A percentile compares a stretch with the other conserved stretches of the same genome.
These are phyloP conservation scores for Cercospora sp. DNA, from an alignment of 2,329 filamentous ascomycete species.

Conservation along the genomic window DNA sequence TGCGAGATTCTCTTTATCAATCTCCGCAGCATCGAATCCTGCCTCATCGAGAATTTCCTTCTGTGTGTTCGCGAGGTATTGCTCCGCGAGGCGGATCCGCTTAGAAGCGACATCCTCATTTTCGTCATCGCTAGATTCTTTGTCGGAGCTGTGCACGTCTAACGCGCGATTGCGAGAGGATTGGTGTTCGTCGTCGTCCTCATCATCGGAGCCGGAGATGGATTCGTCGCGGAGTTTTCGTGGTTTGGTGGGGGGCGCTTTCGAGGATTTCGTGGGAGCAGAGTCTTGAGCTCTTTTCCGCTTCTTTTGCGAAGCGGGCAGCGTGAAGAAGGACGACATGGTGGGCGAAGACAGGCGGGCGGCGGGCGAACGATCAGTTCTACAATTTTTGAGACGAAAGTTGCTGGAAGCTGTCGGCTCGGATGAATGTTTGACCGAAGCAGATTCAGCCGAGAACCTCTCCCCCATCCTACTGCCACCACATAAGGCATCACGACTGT, in stretches of 20 bases:
- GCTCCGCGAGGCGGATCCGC: slow-evolving; percentile 81
- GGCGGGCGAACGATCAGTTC: not conserved
- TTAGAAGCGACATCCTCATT: slow-evolving; percentile 88
- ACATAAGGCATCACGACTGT: not conserved
- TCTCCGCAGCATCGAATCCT: slow-evolving; percentile 90
- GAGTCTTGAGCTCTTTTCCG: slow-evolving; percentile 69
- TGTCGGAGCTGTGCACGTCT: slow-evolving; percentile 45
- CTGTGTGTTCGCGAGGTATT: slow-evolving; percentile 87
- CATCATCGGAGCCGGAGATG: slow-evolving; percentile 81
- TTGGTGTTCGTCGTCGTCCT: slow-evolving; percentile 57
- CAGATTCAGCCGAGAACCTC: not conserved
- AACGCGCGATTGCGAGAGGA: slow-evolving; percentile 12
- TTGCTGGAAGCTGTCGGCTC: not conserved
- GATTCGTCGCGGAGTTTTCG: slow-evolving; percentile 66
- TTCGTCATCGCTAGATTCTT: slow-evolving; percentile 66
- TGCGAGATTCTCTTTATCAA: slow-evolving; percentile 89
- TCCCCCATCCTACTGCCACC: not conserved
- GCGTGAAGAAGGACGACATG: slow-evolving; percentile 97
- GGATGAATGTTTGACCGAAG: not conserved
- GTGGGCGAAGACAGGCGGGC: slow-evolving; percentile 5
- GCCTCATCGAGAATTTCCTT: slow-evolving; percentile 70
- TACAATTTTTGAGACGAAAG: slow-evolving; percentile 8
- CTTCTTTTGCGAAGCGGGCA: slow-evolving; percentile 84
- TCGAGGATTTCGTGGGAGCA: slow-evolving; percentile 52
- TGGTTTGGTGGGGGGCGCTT: slow-evolving; percentile 45